phyloP scores from a whole-genome alignment of 73 alveolate genomes.

The Symbiodinium natans region DNA sequence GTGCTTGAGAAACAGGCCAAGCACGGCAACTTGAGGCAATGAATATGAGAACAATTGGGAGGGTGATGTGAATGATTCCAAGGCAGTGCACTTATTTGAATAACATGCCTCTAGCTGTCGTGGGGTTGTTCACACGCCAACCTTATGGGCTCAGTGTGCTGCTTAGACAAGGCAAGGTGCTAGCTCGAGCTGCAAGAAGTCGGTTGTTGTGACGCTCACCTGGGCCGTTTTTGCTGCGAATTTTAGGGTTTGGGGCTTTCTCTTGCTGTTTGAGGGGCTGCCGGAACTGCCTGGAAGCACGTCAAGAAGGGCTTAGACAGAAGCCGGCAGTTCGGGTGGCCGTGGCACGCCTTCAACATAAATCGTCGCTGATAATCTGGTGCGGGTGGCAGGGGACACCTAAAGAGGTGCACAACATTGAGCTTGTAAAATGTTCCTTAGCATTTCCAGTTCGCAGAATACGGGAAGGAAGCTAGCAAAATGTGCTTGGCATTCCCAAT shows the following conservation, averaged over 20 bases:
- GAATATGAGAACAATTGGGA: not conserved
- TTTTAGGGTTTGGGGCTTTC: not conserved
- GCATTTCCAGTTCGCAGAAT: no score
- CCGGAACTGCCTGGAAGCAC: not conserved
- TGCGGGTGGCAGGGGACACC: not conserved
- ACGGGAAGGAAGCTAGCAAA: no score
- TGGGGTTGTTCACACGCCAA: no score
- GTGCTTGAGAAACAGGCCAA: no score
- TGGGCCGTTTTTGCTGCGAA: not conserved
- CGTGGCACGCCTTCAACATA: no score
- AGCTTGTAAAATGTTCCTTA: no score
- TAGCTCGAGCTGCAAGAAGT: slow-evolving; percentile 54
- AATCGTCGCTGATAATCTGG: no score
- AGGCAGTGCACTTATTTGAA: not conserved
- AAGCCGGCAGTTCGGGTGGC: no score
- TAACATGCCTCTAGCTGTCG: not conserved
- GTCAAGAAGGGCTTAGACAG: not conserved
- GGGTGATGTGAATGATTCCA: not conserved
- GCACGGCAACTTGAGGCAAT: not conserved
- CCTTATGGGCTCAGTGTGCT: no score
- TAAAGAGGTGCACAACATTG: not conserved
- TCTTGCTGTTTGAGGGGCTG: not conserved
- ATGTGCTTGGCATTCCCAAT: no score
- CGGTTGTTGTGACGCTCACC: slow-evolving; percentile 45
- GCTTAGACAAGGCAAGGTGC: slow-evolving; percentile 16